These are phyloP conservation scores for Leishmania guyanensis DNA, from an alignment of 208 protist genomes.

Conservation along the genomic window DNA sequence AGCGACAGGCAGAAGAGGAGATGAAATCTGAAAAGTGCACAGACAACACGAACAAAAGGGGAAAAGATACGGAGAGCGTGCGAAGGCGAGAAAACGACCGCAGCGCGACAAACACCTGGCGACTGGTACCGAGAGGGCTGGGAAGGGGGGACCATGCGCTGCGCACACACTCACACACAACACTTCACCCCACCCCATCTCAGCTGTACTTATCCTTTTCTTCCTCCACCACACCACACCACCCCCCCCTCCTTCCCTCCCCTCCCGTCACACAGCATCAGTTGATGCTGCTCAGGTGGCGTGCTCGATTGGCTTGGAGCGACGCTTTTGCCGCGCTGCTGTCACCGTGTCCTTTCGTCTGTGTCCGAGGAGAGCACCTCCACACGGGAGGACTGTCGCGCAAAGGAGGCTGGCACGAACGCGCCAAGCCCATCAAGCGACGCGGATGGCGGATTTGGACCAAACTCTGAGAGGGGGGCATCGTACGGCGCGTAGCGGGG, in stretches of 20 bases:
- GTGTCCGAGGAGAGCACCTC: slow-evolving; percentile 30
- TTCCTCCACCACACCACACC: neutral
- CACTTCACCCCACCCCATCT: neutral
- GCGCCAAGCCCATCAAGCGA: slow-evolving; percentile 1
- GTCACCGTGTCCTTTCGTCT: neutral
- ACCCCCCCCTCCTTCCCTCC: neutral
- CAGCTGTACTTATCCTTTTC: neutral
- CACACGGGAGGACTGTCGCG: slow-evolving; percentile 33
- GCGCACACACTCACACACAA: neutral
- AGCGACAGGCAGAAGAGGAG: neutral
- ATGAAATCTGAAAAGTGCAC: neutral
- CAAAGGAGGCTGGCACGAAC: slow-evolving; percentile 3
- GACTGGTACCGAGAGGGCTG: neutral
- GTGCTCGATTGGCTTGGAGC: neutral
- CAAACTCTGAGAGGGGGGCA: neutral
- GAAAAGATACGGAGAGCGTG: neutral
- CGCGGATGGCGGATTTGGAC: neutral
- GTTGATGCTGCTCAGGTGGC: slow-evolving; percentile 17
- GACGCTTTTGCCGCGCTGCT: neutral
- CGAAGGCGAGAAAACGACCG: neutral
- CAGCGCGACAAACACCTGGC: neutral
- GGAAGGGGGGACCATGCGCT: neutral
- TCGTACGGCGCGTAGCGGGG: slow-evolving; percentile 7
- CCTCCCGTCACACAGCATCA: neutral
- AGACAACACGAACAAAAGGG: neutral